Base-by-base conservation (phyloP, 1,284 basidiomycete genomes). In the Phellopilus nigrolimitatus region DNA sequence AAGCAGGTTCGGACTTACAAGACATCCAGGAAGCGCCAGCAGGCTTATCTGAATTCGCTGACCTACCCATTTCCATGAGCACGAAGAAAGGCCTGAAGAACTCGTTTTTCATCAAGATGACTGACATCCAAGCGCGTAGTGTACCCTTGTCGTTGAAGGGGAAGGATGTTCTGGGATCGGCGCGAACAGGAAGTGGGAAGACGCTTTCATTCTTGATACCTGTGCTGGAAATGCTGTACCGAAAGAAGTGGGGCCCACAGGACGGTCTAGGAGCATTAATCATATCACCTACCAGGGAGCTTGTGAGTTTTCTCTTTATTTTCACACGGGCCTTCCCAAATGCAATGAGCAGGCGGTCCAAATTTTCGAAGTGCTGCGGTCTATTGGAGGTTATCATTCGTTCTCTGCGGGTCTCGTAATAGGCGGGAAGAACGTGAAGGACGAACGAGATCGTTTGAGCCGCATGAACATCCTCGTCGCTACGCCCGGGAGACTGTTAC, bases 391-490 rank as follows among this genome's bases (percentile, higher is more conserved):
- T 46, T 84, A 84, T 62, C 95, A 98, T 64, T 79, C 80, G 10
- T 97, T 98, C 67, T 97, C 93, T 3, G 95, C 95, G 0, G 95
- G 95, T 0, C 72, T 99, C 15, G 88, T 99, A 21, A 98, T 99
- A 50, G 95, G 95, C 17, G 95, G 95, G 41, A 99, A 98, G 75
- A 94, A 88, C 59, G 67, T 99, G 47, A 95, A 94, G 66, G 93
- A 95, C 59, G 97, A 99, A 66, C 76, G 84, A 49, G 92, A 94
- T 21, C 75, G 97, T 10, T 66, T 99, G 38, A 79, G 84, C 10
- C 78, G 90, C 44, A 98, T 99, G 94, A 99, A 99, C 64, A 97
- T 99, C 54, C 79, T 99, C 22, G 91, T 99, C 17, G 95, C 95
- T 1, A 98, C 97, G 2, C 95, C 95, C 0, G 97, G 95, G 13